Base-by-base conservation (phyloP, 371 early-diverging fungal genomes). In the Mucor irregularis region DNA sequence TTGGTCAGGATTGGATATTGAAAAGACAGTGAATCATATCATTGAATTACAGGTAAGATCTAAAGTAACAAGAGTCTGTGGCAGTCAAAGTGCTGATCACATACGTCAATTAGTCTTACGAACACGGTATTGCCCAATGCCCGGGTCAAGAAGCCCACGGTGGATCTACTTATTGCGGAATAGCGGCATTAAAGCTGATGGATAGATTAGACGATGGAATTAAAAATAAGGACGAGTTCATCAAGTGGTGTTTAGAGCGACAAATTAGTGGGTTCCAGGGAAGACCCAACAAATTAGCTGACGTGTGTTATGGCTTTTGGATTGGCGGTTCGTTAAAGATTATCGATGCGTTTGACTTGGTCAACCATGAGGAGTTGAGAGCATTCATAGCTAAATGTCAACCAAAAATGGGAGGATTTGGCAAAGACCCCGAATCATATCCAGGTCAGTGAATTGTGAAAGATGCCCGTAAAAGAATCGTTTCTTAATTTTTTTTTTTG, bases 221-320 rank as follows among this genome's bases (percentile, higher is more conserved):
- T n/a, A 34, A 74, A 1, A 71, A 85, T 63, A 78, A 76, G 53
- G 80, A 84, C 13, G 72, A 76, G 19, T 67, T 84, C 13, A 68
- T 93, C n/a, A 59, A 69, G 35, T 97, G 99, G 99, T 81, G 90
- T 35, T 53, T 98, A 35, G 58, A 61, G 13, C 81, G 92, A 9
- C 96, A 95, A 62, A 66, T 65, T 24, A 74, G 73, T 24, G 99
- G 99, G 5, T 99, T 96, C 71, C 89, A 94, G 57, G 99, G 99
- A 5, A 76, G 99, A 49, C 78, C 81, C 4, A 93, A 93, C 66
- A 99, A 99, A 68, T 73, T 80, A 2, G 74, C 85, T n/a, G 99
- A 99, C 62, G 90, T 96, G 1, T 99, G 99, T 71, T 99, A 99
- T 71, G 89, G 97, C 8, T 99, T 96, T 71, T 99, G 99, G 99